Evolutionary conservation across 345 rosid species (phyloP), one percentile per base, ranked within the genome.

Genomic region (Arabidopsis arenosa): DNA sequence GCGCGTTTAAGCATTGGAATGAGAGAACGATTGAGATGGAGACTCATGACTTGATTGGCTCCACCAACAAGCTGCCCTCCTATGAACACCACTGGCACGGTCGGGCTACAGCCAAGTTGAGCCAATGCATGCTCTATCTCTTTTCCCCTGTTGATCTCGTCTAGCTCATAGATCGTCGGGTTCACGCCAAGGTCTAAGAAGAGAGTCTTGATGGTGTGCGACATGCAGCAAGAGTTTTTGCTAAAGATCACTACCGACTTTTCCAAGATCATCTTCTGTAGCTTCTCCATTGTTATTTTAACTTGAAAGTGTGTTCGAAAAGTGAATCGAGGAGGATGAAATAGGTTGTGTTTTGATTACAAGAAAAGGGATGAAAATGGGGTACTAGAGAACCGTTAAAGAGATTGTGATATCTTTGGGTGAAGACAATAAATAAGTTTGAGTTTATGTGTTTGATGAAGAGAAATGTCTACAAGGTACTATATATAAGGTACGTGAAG

Each of bases 241-340:
- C 96, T 90, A 82, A 92, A 92, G 66, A 92, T 86, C 83, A 90
- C 97, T 56, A 91, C 89, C 9, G 95, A 83, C 63, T 87, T 89
- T 76, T 85, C 88, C 0, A 89, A 65, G 53, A 82, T 87, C 83
- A 87, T 66, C 18, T 70, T 79, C 4, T 74, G 75, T 45, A 88
- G 81, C 36, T 80, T 86, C 9, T 91, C 90, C 97, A 91, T 86
- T 72, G 11, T 13, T 77, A 26, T 63, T 66, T 21, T 33, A 39
- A 44, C 37, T 43, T 36, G 13, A 67, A 52, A 6, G 7, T 23
- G 17, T 36, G 13, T n/a, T 37, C 5, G 15, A 5, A 33, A 43
- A 55, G 48, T 3, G 43, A 6, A 18, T 23, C 7, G 40, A 11
- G 1, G 18, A 58, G 36, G 43, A 30, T 7, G 1, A 75, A 47